Evolutionary conservation across 768 basidiomycete genomes (phyloP).

Genomic region (Hortiboletus flavorubellus): DNA sequence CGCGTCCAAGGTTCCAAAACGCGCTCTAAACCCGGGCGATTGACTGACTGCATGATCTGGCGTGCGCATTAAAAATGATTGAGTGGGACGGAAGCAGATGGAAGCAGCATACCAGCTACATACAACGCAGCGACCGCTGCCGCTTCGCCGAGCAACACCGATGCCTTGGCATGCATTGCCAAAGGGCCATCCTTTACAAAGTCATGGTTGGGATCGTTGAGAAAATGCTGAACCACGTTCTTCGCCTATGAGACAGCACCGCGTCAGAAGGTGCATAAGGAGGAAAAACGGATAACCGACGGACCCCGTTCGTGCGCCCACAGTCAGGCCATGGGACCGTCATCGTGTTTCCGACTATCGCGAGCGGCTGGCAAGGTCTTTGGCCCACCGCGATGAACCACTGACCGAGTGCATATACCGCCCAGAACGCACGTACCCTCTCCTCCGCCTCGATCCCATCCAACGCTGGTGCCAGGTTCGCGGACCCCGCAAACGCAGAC

Average conservation of each 20-base stretch:
- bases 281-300: neutral
- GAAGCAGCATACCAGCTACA: slow-evolving; percentile 23
- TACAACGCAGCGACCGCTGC: slow-evolving; percentile 26
- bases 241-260: neutral
- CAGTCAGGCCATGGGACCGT: slow-evolving; percentile 42
- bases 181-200: slow-evolving; percentile 5
- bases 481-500: slow-evolving; percentile 10
- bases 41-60: slow-evolving; percentile 43
- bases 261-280: neutral
- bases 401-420: slow-evolving; percentile 33
- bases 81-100: neutral
- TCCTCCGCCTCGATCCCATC: slow-evolving; percentile 37
- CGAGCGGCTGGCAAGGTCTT: slow-evolving; percentile 14
- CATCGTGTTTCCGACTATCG: slow-evolving; percentile 30
- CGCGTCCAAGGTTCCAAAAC: slow-evolving; percentile 44
- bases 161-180: slow-evolving; percentile 27
- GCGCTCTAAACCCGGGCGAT: slow-evolving; percentile 39
- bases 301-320: slow-evolving; percentile 10
- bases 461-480: slow-evolving; percentile 28
- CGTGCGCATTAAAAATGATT: neutral
- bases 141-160: slow-evolving; percentile 37
- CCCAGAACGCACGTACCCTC: slow-evolving; percentile 39
- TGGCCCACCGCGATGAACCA: slow-evolving; percentile 30
- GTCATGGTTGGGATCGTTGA: slow-evolving; percentile 13
- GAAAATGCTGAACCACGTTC: slow-evolving; percentile 16